Conservation (phyloP, 2,329 filamentous ascomycete genomes). For the Colletotrichum tanaceti region DNA sequence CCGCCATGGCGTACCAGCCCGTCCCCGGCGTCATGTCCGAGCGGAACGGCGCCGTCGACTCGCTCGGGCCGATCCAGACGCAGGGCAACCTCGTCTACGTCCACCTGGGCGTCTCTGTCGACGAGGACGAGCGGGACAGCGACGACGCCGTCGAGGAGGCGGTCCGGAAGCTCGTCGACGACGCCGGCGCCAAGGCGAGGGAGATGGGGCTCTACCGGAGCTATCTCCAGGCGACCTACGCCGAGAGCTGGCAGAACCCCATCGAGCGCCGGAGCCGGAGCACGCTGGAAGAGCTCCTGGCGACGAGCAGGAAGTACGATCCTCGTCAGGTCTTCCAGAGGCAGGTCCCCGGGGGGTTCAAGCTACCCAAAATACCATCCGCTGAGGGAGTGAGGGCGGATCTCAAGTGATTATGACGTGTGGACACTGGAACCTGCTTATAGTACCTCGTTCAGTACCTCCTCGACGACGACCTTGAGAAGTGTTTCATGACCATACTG, state of each 20-base stretch:
- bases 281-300: constrained; percentile 13
- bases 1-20: constrained; percentile 23
- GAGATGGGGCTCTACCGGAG: constrained; percentile 6
- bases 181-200: constrained; percentile 1
- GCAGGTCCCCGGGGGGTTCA: constrained; percentile 29
- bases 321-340: constrained; percentile 22
- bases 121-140: neutral
- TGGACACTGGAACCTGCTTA: no score
- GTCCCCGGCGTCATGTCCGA: constrained; percentile 15
- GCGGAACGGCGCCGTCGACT: constrained; percentile 4
- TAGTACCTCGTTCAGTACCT: no score
- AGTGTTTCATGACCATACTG: no score
- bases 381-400: neutral
- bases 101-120: neutral
- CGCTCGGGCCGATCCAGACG: constrained; percentile 5
- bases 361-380: neutral
- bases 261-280: neutral
- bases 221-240: constrained; percentile 19
- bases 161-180: neutral
- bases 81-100: constrained; percentile 22
- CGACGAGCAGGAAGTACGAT: constrained; percentile 28
- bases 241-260: constrained; percentile 31
- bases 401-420: constrained; percentile 9
- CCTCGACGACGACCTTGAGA: no score
- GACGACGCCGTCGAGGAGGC: neutral